These are phyloP conservation scores for Boeremia lycopersici DNA, from an alignment of 2,329 filamentous ascomycete species.

Conservation along the genomic window DNA sequence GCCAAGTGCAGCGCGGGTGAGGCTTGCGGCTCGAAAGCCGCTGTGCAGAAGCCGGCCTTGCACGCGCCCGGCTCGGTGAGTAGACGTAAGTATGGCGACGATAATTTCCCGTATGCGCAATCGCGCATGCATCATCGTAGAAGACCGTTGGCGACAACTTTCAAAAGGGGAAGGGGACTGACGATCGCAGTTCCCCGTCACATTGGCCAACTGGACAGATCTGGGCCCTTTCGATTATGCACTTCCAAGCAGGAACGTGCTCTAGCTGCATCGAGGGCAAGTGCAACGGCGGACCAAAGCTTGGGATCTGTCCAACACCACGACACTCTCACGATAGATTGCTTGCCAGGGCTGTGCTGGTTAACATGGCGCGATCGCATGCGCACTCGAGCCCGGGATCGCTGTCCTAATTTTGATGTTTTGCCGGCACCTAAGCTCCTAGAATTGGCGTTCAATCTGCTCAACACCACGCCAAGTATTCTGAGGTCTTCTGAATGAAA, in stretches of 20 bases:
- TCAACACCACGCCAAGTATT: slow-evolving; percentile 18
- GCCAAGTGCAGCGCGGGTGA: slow-evolving; percentile 12
- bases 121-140: slow-evolving; percentile 7
- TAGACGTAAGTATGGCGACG: slow-evolving; percentile 5
- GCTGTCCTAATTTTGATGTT: slow-evolving; percentile 5
- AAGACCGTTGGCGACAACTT: not conserved
- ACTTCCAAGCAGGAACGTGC: not conserved
- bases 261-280: not conserved
- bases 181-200: slow-evolving; percentile 6
- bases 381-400: not conserved
- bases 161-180: not conserved
- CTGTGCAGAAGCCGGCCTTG: slow-evolving; percentile 9
- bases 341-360: slow-evolving; percentile 7
- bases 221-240: slow-evolving; percentile 1
- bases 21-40: slow-evolving; percentile 10
- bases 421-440: slow-evolving; percentile 5
- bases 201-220: not conserved
- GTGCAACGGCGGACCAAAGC: slow-evolving; percentile 6
- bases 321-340: not conserved
- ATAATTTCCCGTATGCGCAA: slow-evolving; percentile 10
- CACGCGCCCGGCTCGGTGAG: not conserved
- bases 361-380: not conserved
- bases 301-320: slow-evolving; percentile 1
- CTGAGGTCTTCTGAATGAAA: not conserved
- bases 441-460: slow-evolving; percentile 1